Evolutionary conservation across 805 yeast genomes (phyloP).

Genomic region (Maudiozyma turicensis): DNA sequence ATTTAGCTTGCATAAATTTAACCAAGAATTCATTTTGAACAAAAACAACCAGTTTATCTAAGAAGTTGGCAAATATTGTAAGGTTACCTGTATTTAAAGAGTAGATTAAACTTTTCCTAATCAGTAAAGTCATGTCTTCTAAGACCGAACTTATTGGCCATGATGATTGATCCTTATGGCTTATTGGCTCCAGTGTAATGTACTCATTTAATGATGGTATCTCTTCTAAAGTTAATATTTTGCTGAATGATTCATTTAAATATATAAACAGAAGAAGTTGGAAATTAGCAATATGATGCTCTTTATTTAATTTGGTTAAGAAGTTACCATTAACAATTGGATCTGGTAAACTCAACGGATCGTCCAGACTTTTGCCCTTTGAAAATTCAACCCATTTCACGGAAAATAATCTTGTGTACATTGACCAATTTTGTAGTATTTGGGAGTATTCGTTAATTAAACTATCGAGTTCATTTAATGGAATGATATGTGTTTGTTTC

Average conservation of each 20-base stretch:
- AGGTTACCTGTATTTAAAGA: slow-evolving; percentile 62
- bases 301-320: slow-evolving; percentile 20
- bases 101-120: slow-evolving; percentile 58
- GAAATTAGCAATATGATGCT: slow-evolving; percentile 48
- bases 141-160: slow-evolving; percentile 72
- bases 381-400: slow-evolving; percentile 51
- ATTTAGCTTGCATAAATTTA: slow-evolving; percentile 21
- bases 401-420: slow-evolving; percentile 64
- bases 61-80: slow-evolving; percentile 17
- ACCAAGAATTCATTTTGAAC: slow-evolving; percentile 26
- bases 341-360: slow-evolving; percentile 13
- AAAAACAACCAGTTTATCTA: slow-evolving; percentile 22
- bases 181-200: slow-evolving; percentile 11
- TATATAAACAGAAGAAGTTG: slow-evolving; percentile 57
- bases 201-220: slow-evolving; percentile 45
- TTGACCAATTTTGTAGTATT: slow-evolving; percentile 78
- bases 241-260: slow-evolving; percentile 68
- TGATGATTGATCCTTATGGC: slow-evolving; percentile 19
- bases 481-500: slow-evolving; percentile 19
- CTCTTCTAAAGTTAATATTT: slow-evolving; percentile 72
- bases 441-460: slow-evolving; percentile 60
- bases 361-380: background rate
- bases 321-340: slow-evolving; percentile 23
- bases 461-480: slow-evolving; percentile 4
- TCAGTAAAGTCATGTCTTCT: slow-evolving; percentile 71